These are phyloP conservation scores for Hymenoscyphus linearis DNA, from an alignment of 2,329 filamentous ascomycete species.

Conservation along the genomic window DNA sequence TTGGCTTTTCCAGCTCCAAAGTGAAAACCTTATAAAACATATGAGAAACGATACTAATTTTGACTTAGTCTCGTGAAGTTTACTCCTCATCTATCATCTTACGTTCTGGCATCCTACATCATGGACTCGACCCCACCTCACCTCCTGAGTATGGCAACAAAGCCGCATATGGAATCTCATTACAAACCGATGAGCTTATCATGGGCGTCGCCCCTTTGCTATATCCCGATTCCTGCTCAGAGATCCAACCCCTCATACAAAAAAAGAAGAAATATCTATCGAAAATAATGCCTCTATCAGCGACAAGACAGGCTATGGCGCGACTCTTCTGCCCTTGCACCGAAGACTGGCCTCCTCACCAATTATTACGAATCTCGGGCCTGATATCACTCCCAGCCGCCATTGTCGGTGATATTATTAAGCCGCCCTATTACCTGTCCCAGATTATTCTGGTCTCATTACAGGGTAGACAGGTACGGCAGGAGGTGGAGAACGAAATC, in stretches of 20 bases:
- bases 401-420: background rate
- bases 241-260: background rate
- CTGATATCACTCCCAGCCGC: background rate
- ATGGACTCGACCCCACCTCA: background rate
- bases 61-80: too few species aligned
- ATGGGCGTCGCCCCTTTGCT: background rate
- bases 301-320: background rate
- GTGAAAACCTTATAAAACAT: background rate
- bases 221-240: background rate
- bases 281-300: background rate
- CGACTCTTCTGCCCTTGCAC: background rate
- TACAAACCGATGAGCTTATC: background rate
- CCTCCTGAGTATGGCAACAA: background rate
- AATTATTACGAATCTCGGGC: background rate
- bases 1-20: background rate
- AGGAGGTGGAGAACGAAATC: background rate
- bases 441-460: background rate
- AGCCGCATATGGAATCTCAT: background rate
- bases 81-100: too few species aligned
- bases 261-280: background rate
- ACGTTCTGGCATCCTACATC: too few species aligned
- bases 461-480: background rate
- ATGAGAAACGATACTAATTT: background rate
- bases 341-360: background rate
- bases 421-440: background rate